Conservation (phyloP, 768 basidiomycete species). For the Tephrocybe sp. region DNA sequence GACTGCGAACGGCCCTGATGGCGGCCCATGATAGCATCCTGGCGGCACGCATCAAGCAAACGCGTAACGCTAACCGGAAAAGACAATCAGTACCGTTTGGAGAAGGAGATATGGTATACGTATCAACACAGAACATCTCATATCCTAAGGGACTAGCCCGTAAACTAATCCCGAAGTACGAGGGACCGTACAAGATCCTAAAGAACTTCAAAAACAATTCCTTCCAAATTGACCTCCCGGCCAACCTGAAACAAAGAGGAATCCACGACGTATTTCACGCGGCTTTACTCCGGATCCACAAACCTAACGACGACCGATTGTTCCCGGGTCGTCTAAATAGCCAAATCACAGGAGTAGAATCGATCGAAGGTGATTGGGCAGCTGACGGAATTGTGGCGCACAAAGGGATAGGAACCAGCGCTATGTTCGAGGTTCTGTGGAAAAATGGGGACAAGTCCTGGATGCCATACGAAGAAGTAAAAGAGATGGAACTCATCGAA, state of each 20-base stretch:
- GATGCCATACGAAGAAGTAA: too few relatives aligned
- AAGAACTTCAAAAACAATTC: not conserved
- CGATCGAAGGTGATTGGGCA: too few relatives aligned
- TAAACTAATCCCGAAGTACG: not conserved
- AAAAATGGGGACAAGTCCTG: too few relatives aligned
- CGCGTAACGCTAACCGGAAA: slow-evolving; percentile 19
- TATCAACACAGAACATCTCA: slow-evolving; percentile 4
- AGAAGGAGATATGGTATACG: not conserved
- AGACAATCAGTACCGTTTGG: slow-evolving; percentile 4
- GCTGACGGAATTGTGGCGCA: too few relatives aligned
- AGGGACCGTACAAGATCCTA: not conserved
- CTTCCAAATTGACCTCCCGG: not conserved
- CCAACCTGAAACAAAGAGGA: not conserved
- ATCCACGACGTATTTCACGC: slow-evolving; percentile 30
- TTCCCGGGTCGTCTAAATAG: slow-evolving; percentile 22
- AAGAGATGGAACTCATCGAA: too few relatives aligned
- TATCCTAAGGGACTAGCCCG: slow-evolving; percentile 1
- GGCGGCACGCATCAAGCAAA: slow-evolving; percentile 18
- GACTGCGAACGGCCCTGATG: too few relatives aligned
- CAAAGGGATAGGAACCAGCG: too few relatives aligned
- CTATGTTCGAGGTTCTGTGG: too few relatives aligned
- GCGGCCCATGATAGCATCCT: slow-evolving; percentile 30
- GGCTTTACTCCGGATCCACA: slow-evolving; percentile 20
- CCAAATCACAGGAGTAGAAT: too few relatives aligned
- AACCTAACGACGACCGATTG: slow-evolving; percentile 22